Base-by-base conservation (phyloP, 768 basidiomycete species). In the Pisolithus albus region DNA sequence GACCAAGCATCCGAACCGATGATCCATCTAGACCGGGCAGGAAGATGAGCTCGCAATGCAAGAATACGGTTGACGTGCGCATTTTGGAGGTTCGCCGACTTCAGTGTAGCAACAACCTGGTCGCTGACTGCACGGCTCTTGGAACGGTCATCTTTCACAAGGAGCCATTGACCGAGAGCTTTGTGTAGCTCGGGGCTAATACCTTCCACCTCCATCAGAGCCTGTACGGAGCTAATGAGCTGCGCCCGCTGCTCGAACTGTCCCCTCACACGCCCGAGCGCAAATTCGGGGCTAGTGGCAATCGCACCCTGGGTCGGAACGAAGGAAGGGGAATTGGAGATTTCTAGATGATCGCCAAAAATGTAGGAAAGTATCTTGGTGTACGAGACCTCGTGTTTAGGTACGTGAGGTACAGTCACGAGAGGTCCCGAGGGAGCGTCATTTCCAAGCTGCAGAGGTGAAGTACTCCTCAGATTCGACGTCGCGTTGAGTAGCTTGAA, bases 1-100 rank as follows among this genome's bases (percentile, higher is more conserved):
- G 94, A 88, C 96, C 96, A 98, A 0, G 91, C 88, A 65, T 99
- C 96, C 18, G 94, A 97, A 18, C 95, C 93, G 59, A 99, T 87
- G 68, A 99, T 98, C 96, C 96, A 99, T 52, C 89, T 78, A 7
- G 90, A 92, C 36, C 74, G 74, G 7, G 82, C 72, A 39, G 80
- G 72, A 59, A 96, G 81, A 58, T 84, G 79, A 18, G 79, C 69
- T 38, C 76, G 76, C 10, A 87, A 72, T 15, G 76, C 61, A 36
- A 91, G 75, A 42, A 90, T 76, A 26, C 75, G 75, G 38, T 80
- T 69, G 5, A 78, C 80, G 8, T 76, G 68, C 5, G 76, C 65
- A 52, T 76, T 72, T 7, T 65, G 53, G 45, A 68, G 44, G 16
- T 71, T 57, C 1, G 73, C 53, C 16, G 72, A 70, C 57, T 79